phyloP scores from a whole-genome alignment of 257 asterid genomes.

The Nicotiana otophora region DNA sequence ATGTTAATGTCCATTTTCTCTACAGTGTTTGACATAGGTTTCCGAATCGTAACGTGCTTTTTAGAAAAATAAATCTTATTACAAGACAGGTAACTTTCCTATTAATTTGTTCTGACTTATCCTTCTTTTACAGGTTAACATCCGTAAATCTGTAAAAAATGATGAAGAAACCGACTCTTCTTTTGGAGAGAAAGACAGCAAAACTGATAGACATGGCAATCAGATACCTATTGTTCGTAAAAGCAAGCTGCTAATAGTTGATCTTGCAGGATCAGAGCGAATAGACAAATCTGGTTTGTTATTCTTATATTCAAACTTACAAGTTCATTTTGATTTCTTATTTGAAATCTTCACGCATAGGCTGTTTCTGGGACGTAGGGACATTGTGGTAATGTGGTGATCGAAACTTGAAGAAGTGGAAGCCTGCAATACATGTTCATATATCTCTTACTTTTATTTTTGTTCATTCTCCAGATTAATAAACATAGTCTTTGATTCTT shows the following conservation, averaged over 20 bases:
- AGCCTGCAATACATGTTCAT: not conserved
- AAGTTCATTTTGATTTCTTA: not conserved
- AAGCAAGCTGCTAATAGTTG: slow-evolving; percentile 87
- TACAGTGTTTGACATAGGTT: not conserved
- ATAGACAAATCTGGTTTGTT: slow-evolving; percentile 72
- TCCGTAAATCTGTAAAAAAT: slow-evolving; percentile 45
- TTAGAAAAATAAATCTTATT: not conserved
- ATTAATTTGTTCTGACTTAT: not conserved
- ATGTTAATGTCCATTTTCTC: too few species aligned
- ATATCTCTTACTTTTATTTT: not conserved
- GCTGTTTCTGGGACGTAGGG: slow-evolving; percentile 2
- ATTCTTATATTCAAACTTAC: not conserved
- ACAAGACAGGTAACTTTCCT: not conserved
- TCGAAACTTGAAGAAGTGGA: not conserved
- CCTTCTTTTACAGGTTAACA: slow-evolving; percentile 45
- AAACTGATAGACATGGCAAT: slow-evolving; percentile 29
- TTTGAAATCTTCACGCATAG: not conserved
- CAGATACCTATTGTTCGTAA: slow-evolving; percentile 55
- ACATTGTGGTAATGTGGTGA: not conserved
- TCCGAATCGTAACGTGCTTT: not conserved
- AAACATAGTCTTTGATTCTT: not conserved
- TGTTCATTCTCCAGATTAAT: slow-evolving; percentile 3
- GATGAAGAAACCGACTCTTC: slow-evolving; percentile 42
- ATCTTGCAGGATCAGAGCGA: slow-evolving; percentile 97
- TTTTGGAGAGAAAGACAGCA: slow-evolving; percentile 30